These are phyloP conservation scores for Leptoxyphium fumago DNA, from an alignment of 2,329 filamentous ascomycete species.

Conservation along the genomic window DNA sequence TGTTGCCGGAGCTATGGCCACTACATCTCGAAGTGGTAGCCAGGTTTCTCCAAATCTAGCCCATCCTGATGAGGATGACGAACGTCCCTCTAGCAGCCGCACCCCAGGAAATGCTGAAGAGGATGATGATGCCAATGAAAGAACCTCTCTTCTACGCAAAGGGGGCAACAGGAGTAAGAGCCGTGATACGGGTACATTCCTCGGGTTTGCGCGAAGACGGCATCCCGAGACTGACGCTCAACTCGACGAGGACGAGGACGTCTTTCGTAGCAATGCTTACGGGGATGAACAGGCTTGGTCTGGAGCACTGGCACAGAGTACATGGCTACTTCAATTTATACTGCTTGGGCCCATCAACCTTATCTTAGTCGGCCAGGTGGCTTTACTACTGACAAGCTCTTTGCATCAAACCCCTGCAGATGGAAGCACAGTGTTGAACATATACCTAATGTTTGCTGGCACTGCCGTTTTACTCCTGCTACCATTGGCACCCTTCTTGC, in stretches of 20 bases:
- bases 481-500: slow-evolving; percentile 70
- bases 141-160: slow-evolving; percentile 40
- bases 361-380: slow-evolving; percentile 62
- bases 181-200: slow-evolving; percentile 29
- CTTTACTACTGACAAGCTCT: slow-evolving; percentile 55
- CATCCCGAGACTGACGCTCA: slow-evolving; percentile 23
- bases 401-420: slow-evolving; percentile 73
- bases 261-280: slow-evolving; percentile 31
- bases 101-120: slow-evolving; percentile 21
- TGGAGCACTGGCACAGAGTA: slow-evolving; percentile 59
- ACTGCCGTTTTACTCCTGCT: slow-evolving; percentile 59
- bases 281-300: slow-evolving; percentile 78
- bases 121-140: slow-evolving; percentile 35
- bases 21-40: slow-evolving; percentile 14
- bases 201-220: slow-evolving; percentile 32
- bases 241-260: slow-evolving; percentile 15
- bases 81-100: slow-evolving; percentile 2
- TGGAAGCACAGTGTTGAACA: slow-evolving; percentile 55
- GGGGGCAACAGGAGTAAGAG: slow-evolving; percentile 26
- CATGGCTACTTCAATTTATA: slow-evolving; percentile 78
- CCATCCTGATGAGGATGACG: slow-evolving; percentile 6
- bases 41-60: slow-evolving; percentile 13
- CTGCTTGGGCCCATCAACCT: slow-evolving; percentile 64
- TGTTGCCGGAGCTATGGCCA: slow-evolving; percentile 24
- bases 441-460: slow-evolving; percentile 55